Evolutionary conservation across 1,284 basidiomycete species (phyloP), one percentile per base, ranked within the genome.

Genomic region (Marasmius tenuissimus): DNA sequence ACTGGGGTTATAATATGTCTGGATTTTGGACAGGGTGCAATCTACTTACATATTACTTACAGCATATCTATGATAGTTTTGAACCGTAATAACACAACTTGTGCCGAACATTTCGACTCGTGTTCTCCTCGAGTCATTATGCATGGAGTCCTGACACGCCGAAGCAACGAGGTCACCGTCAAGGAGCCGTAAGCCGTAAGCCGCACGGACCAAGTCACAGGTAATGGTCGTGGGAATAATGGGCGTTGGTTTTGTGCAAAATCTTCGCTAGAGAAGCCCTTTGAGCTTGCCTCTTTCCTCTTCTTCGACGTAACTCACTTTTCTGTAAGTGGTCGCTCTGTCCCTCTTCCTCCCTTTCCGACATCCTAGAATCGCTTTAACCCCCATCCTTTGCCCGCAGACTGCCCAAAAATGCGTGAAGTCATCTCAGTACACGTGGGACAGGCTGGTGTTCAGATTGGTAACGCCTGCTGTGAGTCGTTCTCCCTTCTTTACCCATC

Each of bases 361-460:
- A 34, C 42, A 9, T 34, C 3, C 1, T 34, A 48, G 35, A 9
- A n/a, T 20, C 16, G 3, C 33, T 58, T 16, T 61, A 59, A 34
- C 49, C 27, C n/a, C 18, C 34, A 9, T 50, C 45, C 18, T n/a
- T 47, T 11, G 16, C 33, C 10, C 38, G 48, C 7, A 54, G 56
- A 47, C 16, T 55, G 18, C 20, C 54, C 34, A 20, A 67, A 63
- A 65, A 93, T 93, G 91, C 89, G 91, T 83, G 91, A 93, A 91
- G 93, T 96, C 78, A 94, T 96, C 81, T 96, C 94, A 72, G 82
- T 96, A 74, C 93, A 96, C 78, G 94, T 96, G 76, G 94, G 94
- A 71, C 94, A 96, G 82, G 94, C 94, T 73, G 94, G 94, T 90
- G 92, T 96, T 70, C 94, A 96, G 83, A 96, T 97, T 72, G 94